Evolutionary conservation across 2,329 filamentous ascomycete species (phyloP).

Genomic region (Rutstroemia sp.): DNA sequence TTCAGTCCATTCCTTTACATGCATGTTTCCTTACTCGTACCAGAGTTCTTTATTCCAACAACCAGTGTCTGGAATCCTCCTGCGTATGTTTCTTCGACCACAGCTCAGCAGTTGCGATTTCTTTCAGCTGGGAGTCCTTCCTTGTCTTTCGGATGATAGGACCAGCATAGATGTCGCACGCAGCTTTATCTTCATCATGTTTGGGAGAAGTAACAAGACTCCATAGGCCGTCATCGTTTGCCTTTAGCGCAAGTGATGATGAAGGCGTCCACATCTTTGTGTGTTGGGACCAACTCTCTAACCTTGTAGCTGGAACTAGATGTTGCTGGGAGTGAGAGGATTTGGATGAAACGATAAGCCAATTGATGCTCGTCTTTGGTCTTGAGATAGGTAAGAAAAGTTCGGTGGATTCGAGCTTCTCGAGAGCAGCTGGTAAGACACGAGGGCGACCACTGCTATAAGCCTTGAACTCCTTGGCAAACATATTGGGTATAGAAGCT

Average conservation of each 20-base stretch:
- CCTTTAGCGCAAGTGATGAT: too few species aligned
- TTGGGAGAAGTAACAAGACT: not conserved
- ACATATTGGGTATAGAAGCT: not conserved
- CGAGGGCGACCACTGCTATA: not conserved
- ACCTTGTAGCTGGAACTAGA: too few species aligned
- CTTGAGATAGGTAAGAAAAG: not conserved
- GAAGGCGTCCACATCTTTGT: too few species aligned
- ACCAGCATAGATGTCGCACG: slow-evolving; percentile 13
- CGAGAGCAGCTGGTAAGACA: not conserved
- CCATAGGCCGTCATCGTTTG: slow-evolving; percentile 14
- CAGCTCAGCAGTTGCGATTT: slow-evolving; percentile 16
- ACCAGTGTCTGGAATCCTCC: slow-evolving; percentile 19
- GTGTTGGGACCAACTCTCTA: too few species aligned
- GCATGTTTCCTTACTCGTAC: too few species aligned
- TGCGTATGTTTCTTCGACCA: slow-evolving; percentile 16
- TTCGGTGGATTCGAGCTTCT: not conserved
- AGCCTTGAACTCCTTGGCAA: not conserved
- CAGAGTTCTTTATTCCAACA: slow-evolving; percentile 10
- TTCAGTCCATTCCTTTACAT: too few species aligned
- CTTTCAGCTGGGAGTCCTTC: slow-evolving; percentile 4
- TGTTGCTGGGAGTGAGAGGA: too few species aligned
- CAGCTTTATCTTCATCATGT: not conserved
- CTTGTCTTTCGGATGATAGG: slow-evolving; percentile 20
- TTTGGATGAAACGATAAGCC: not conserved
- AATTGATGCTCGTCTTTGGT: not conserved